Conservation (phyloP, 805 yeast species). For the Saccharomycopsis sp. region DNA sequence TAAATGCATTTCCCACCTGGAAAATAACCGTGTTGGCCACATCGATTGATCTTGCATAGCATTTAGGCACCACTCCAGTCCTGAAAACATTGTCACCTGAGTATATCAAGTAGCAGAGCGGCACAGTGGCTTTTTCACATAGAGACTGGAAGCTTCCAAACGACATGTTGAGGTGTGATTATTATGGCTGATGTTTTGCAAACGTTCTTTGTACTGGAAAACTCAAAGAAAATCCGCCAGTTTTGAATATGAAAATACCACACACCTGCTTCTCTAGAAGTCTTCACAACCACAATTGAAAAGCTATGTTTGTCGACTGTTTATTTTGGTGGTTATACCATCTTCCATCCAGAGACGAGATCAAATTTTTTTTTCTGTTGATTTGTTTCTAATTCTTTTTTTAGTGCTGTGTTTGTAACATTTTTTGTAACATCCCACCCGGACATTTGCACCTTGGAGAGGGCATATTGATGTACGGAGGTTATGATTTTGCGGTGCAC, state of each 20-base stretch:
- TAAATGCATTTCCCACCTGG: slow-evolving; percentile 80
- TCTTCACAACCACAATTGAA: too few species aligned
- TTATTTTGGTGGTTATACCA: too few species aligned
- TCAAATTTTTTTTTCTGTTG: neutral
- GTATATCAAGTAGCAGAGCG: slow-evolving; percentile 13
- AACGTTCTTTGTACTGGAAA: too few species aligned
- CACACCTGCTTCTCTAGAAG: too few species aligned
- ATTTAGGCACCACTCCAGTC: slow-evolving; percentile 63
- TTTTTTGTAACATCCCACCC: neutral
- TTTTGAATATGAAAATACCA: too few species aligned
- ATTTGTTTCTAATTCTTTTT: neutral
- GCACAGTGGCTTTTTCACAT: slow-evolving; percentile 19
- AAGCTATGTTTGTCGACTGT: too few species aligned
- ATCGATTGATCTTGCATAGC: slow-evolving; percentile 82
- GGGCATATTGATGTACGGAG: neutral
- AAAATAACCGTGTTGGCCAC: slow-evolving; percentile 88
- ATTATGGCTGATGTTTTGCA: neutral
- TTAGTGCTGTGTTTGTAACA: neutral
- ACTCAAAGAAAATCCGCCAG: too few species aligned
- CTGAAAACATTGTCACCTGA: slow-evolving; percentile 29
- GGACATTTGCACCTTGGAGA: neutral
- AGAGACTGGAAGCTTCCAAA: slow-evolving; percentile 4
- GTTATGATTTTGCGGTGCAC: too few species aligned
- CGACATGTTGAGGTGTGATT: too few species aligned
- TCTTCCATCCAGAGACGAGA: too few species aligned